A percentile compares a stretch with the other conserved stretches of the same genome.
phyloP scores from a whole-genome alignment of 1,284 basidiomycete species.

The Schizophyllum commune region DNA sequence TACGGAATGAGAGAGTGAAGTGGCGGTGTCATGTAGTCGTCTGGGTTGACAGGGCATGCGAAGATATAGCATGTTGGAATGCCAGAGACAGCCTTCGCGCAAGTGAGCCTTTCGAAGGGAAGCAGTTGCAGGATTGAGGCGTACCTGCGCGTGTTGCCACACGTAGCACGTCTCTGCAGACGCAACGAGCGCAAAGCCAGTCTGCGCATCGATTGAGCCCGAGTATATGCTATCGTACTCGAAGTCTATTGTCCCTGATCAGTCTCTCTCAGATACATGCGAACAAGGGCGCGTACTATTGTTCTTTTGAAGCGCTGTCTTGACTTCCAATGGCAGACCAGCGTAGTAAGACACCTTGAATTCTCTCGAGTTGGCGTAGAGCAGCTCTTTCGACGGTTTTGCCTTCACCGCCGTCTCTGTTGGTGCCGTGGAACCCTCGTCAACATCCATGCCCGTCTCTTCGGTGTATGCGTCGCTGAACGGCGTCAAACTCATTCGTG shows the following conservation, averaged over 20 bases:
- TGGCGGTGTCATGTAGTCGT: slow-evolving; percentile 36
- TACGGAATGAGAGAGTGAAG: slow-evolving; percentile 66
- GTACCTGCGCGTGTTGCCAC: slow-evolving; percentile 69
- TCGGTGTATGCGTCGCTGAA: neutral
- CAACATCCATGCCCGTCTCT: slow-evolving; percentile 49
- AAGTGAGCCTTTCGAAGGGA: slow-evolving; percentile 2
- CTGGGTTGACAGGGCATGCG: slow-evolving; percentile 48
- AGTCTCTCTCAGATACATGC: slow-evolving; percentile 1
- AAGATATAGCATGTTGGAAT: slow-evolving; percentile 80
- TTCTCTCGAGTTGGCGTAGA: slow-evolving; percentile 70
- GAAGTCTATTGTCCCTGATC: slow-evolving; percentile 43
- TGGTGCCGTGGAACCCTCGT: slow-evolving; percentile 35
- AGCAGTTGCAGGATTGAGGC: slow-evolving; percentile 6
- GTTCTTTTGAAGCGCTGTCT: slow-evolving; percentile 58
- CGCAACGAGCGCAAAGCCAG: slow-evolving; percentile 66
- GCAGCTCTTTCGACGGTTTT: slow-evolving; percentile 30
- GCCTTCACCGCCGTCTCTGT: slow-evolving; percentile 24
- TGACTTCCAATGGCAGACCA: slow-evolving; percentile 63
- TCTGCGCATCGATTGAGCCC: slow-evolving; percentile 61
- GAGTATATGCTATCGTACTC: slow-evolving; percentile 50
- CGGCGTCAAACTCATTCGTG: neutral
- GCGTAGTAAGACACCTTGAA: slow-evolving; percentile 63
- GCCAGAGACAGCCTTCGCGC: slow-evolving; percentile 44
- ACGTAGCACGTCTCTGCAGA: slow-evolving; percentile 72
- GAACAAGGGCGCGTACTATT: slow-evolving; percentile 33